Conservation (phyloP, 345 rosid genomes). For the Noccaea bulbosa region DNA sequence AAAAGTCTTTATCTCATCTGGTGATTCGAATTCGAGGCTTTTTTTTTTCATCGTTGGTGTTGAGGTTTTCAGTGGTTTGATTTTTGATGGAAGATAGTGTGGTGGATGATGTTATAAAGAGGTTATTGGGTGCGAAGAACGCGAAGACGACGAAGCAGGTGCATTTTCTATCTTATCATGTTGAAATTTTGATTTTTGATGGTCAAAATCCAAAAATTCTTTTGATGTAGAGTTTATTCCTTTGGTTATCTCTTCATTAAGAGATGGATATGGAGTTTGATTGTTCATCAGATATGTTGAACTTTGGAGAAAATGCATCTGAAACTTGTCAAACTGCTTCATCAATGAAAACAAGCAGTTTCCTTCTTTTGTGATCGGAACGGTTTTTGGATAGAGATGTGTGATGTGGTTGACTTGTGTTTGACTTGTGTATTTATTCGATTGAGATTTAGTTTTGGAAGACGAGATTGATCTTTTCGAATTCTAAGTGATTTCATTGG, state of each 20-base stretch:
- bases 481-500: not conserved
- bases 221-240: not conserved
- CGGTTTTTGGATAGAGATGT: not conserved
- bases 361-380: not conserved
- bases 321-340: slow-evolving; percentile 9
- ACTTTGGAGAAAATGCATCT: not conserved
- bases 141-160: slow-evolving; percentile 72
- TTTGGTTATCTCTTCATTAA: not conserved
- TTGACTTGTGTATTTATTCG: slow-evolving; percentile 19
- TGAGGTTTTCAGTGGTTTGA: slow-evolving; percentile 21
- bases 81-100: slow-evolving; percentile 57
- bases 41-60: slow-evolving; percentile 12
- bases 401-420: slow-evolving; percentile 19
- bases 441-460: not conserved
- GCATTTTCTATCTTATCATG: slow-evolving; percentile 33
- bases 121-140: slow-evolving; percentile 57
- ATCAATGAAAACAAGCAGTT: too few species aligned
- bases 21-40: slow-evolving; percentile 14
- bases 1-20: slow-evolving; percentile 19
- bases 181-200: not conserved
- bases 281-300: slow-evolving; percentile 1
- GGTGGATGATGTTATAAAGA: slow-evolving; percentile 64
- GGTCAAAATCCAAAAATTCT: not conserved
- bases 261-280: not conserved
- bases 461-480: not conserved